These are phyloP conservation scores for Diophrys appendiculata DNA, from an alignment of 73 alveolate genomes.

Conservation along the genomic window DNA sequence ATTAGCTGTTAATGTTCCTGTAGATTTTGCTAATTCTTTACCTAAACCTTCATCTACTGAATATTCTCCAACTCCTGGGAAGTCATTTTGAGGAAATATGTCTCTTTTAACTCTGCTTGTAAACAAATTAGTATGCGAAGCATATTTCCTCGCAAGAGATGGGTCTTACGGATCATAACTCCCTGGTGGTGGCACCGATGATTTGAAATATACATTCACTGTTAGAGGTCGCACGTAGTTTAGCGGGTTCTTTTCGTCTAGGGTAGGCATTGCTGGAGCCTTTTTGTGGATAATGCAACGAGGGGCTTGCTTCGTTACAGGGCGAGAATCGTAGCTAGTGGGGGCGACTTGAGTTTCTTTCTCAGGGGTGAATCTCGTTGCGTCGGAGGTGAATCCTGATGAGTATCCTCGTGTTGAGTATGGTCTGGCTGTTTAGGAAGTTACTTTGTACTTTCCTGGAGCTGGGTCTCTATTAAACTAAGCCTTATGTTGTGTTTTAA, in stretches of 20 bases:
- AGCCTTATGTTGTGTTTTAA: too few species aligned
- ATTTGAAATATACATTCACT: constrained; percentile 54
- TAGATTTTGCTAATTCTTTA: too few species aligned
- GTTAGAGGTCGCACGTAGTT: constrained; percentile 59
- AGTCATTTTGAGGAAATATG: neutral
- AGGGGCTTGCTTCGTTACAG: neutral
- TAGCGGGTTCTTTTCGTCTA: constrained; percentile 50
- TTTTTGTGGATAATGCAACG: neutral
- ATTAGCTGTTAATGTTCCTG: too few species aligned
- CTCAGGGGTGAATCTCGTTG: neutral
- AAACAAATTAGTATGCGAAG: neutral
- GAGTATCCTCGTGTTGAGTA: neutral
- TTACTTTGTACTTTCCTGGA: neutral
- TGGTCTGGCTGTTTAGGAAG: neutral
- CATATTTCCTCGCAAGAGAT: neutral
- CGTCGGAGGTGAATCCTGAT: neutral
- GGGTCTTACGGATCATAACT: constrained; percentile 33
- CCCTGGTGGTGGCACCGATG: constrained; percentile 46
- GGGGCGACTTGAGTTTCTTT: neutral
- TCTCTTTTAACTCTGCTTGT: neutral
- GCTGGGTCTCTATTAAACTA: neutral
- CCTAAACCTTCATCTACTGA: constrained; percentile 24
- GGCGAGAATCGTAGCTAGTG: neutral
- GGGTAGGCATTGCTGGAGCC: neutral
- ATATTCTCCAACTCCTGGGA: constrained; percentile 59